phyloP scores from a whole-genome alignment of 345 rosid genomes.

The Eucalyptus pumila region DNA sequence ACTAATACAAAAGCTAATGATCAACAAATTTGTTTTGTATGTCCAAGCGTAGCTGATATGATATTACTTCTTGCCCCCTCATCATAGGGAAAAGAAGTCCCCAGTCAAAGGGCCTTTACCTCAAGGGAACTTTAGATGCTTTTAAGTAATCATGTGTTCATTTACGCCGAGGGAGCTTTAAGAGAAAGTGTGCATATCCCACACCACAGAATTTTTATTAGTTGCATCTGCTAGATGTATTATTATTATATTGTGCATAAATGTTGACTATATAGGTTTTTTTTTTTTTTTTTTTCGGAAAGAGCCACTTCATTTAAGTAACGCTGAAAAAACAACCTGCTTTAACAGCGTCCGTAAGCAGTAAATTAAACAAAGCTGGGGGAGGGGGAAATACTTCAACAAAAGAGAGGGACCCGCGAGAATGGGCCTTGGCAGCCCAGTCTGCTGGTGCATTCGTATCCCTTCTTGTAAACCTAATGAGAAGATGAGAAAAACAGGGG shows the following conservation, averaged over 20 bases:
- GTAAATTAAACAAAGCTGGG: no score
- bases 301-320: no score
- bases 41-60: neutral
- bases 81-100: neutral
- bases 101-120: neutral
- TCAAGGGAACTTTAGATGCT: neutral
- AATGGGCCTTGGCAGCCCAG: no score
- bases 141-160: neutral
- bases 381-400: no score
- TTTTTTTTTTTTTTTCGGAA: no score
- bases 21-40: neutral
- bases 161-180: neutral
- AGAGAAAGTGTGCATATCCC: neutral
- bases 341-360: no score
- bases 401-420: no score
- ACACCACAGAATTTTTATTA: neutral
- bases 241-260: neutral
- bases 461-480: no score
- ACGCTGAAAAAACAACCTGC: no score
- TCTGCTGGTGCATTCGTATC: no score
- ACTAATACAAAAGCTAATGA: neutral
- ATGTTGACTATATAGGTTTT: neutral
- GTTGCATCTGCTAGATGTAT: neutral
- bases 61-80: neutral
- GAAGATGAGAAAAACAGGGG: no score